Conservation (phyloP, 1,139 yeast genomes). For the Magnusiomyces magnusii region DNA sequence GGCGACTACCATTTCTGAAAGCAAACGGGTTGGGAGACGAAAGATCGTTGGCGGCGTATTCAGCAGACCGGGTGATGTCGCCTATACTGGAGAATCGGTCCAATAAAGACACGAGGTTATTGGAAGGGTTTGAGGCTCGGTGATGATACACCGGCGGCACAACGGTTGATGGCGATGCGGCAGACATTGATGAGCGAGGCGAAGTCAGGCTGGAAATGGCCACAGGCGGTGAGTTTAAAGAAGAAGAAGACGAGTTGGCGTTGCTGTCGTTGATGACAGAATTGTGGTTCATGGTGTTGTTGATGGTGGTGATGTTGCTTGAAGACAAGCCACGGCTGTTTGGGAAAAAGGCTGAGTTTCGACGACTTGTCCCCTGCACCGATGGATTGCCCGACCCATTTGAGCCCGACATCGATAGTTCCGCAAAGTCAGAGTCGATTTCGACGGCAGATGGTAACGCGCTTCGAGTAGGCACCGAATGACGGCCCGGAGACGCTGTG, state of each 20-base stretch:
- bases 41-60: slow-evolving; percentile 33
- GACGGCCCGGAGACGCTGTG: background rate
- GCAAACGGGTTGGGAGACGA: background rate
- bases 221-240: background rate
- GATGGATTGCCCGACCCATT: background rate
- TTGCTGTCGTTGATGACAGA: background rate
- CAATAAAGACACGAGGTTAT: slow-evolving; percentile 7
- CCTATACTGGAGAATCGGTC: slow-evolving; percentile 62
- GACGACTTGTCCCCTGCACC: background rate
- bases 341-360: background rate
- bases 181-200: background rate
- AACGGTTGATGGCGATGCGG: background rate
- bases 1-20: background rate
- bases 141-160: background rate
- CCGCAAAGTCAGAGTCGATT: background rate
- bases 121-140: background rate
- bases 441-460: background rate
- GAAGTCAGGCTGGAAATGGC: background rate
- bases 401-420: background rate
- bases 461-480: background rate
- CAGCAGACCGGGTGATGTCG: slow-evolving; percentile 73
- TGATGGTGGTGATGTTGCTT: background rate
- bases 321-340: background rate
- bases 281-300: background rate
- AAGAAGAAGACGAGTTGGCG: background rate